Evolutionary conservation across 2,329 filamentous ascomycete genomes (phyloP).

Genomic region (Fusarium mexicanum): DNA sequence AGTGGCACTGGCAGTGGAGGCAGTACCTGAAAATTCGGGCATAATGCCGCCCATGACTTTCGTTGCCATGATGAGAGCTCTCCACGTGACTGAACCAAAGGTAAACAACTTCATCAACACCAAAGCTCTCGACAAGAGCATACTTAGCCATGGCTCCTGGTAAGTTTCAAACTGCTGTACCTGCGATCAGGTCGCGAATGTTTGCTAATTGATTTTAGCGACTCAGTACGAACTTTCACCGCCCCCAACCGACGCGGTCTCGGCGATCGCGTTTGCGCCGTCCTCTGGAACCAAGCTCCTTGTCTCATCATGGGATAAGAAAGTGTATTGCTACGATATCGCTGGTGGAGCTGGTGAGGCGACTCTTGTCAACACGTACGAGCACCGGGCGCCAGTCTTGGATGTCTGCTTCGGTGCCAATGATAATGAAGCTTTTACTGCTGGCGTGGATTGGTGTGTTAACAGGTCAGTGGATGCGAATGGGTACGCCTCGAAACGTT

Average conservation of each 20-base stretch:
- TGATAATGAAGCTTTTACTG: constrained; percentile 85
- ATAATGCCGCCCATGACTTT: constrained; percentile 39
- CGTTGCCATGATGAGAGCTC: constrained; percentile 25
- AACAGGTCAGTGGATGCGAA: constrained; percentile 63
- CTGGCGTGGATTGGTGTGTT: constrained; percentile 87
- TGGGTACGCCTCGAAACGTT: background rate
- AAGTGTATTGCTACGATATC: constrained; percentile 89
- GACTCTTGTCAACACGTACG: constrained; percentile 74
- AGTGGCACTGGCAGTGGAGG: constrained; percentile 10
- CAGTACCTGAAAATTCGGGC: constrained; percentile 44
- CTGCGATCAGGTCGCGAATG: background rate
- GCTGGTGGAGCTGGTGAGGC: constrained; percentile 64
- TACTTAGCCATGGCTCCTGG: constrained; percentile 54
- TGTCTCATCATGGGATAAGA: constrained; percentile 95
- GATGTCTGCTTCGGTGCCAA: constrained; percentile 90
- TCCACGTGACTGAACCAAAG: constrained; percentile 49
- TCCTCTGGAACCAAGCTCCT: constrained; percentile 77
- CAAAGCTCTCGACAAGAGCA: constrained; percentile 27
- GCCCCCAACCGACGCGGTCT: constrained; percentile 87
- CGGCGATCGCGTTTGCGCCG: constrained; percentile 85
- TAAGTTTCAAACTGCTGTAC: constrained; percentile 36
- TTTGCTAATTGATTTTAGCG: constrained; percentile 52
- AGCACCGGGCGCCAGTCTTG: constrained; percentile 85
- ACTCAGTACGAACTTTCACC: constrained; percentile 85
- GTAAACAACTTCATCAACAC: constrained; percentile 49